These are phyloP conservation scores for Zopfia rhizophila DNA, from an alignment of 2,329 filamentous ascomycete genomes.

Conservation along the genomic window DNA sequence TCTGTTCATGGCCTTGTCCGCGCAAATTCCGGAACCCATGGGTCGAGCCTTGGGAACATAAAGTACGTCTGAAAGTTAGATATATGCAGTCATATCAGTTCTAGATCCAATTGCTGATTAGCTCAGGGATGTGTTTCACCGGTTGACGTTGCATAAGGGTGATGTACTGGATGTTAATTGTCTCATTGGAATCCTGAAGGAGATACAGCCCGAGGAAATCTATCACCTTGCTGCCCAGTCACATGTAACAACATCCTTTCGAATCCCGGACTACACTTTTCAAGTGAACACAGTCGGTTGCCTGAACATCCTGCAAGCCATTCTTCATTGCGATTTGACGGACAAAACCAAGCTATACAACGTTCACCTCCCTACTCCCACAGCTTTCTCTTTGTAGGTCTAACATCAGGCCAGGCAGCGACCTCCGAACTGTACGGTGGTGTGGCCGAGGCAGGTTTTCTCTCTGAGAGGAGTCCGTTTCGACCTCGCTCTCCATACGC, in stretches of 20 bases:
- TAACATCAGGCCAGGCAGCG: neutral
- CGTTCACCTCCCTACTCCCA: neutral
- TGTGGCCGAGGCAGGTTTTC: neutral
- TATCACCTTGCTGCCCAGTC: conserved; percentile 2
- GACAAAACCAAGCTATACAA: conserved; percentile 1
- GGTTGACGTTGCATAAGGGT: no score
- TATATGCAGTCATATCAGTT: no score
- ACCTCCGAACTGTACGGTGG: conserved; percentile 5
- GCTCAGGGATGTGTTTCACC: no score
- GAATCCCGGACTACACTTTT: neutral
- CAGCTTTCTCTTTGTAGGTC: neutral
- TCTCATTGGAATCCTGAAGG: neutral
- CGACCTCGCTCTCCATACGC: conserved; percentile 1
- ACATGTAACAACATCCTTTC: conserved; percentile 1
- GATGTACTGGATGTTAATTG: neutral
- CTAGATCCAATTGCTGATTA: no score
- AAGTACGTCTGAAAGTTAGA: no score
- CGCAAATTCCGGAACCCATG: neutral
- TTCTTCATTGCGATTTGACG: neutral
- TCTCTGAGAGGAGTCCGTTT: neutral
- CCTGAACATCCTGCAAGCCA: conserved; percentile 2
- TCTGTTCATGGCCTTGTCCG: conserved; percentile 1
- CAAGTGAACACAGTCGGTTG: neutral
- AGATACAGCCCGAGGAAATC: neutral
- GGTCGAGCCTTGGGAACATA: neutral